Evolutionary conservation across 2,329 filamentous ascomycete species (phyloP).

Genomic region (Botryotinia convoluta): DNA sequence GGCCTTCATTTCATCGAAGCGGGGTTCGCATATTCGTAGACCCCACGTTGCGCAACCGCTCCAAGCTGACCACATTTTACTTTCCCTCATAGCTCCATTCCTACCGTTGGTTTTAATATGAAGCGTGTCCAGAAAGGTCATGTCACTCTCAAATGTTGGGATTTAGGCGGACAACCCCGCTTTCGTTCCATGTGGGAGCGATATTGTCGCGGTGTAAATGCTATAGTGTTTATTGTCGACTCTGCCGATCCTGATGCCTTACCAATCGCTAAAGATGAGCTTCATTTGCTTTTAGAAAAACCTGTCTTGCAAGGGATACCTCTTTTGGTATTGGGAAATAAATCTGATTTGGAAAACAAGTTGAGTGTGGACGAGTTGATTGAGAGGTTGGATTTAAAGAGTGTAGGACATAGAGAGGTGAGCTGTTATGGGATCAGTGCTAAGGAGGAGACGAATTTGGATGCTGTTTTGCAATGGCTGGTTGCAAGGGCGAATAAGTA

Average conservation of each 20-base stretch:
- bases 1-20: slow-evolving; percentile 15
- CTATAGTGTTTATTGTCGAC: slow-evolving; percentile 98
- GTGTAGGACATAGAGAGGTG: slow-evolving; percentile 87
- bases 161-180: slow-evolving; percentile 92
- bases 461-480: slow-evolving; percentile 94
- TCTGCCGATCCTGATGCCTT: slow-evolving; percentile 82
- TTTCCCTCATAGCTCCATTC: slow-evolving; percentile 73
- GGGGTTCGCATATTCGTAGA: slow-evolving; percentile 18
- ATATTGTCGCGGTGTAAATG: slow-evolving; percentile 95
- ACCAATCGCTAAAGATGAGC: slow-evolving; percentile 83
- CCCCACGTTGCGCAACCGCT: slow-evolving; percentile 18
- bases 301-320: slow-evolving; percentile 85
- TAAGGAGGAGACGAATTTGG: slow-evolving; percentile 97
- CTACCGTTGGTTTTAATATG: slow-evolving; percentile 98
- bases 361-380: slow-evolving; percentile 93
- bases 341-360: slow-evolving; percentile 90
- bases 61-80: slow-evolving; percentile 40
- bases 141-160: slow-evolving; percentile 99
- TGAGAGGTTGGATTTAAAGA: slow-evolving; percentile 84
- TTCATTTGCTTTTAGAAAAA: slow-evolving; percentile 84
- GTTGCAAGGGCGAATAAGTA: slow-evolving; percentile 82
- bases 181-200: slow-evolving; percentile 99
- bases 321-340: slow-evolving; percentile 91
- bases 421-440: slow-evolving; percentile 98
- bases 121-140: slow-evolving; percentile 97